Evolutionary conservation across 768 basidiomycete species (phyloP).

Genomic region (Suillus paluster): DNA sequence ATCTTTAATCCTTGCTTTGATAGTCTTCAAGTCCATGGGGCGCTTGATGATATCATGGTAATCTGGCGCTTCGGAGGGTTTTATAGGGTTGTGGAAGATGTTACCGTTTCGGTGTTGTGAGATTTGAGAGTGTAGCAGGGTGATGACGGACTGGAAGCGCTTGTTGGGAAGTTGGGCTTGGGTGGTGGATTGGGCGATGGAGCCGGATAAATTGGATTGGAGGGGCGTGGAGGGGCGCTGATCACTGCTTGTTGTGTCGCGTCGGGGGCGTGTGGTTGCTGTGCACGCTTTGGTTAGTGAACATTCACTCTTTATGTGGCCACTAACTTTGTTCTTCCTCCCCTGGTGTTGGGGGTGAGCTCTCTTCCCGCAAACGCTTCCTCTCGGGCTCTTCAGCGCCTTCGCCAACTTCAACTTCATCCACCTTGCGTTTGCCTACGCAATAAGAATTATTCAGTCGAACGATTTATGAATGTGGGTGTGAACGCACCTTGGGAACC

Average conservation of each 20-base stretch:
- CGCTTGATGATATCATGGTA: slow-evolving; percentile 91
- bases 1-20: slow-evolving; percentile 85
- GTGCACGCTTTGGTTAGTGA: neutral
- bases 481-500: neutral
- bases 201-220: neutral
- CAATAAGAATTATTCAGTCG: neutral
- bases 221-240: slow-evolving; percentile 23
- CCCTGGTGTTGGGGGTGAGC: slow-evolving; percentile 54
- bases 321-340: slow-evolving; percentile 62
- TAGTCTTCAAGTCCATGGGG: slow-evolving; percentile 96
- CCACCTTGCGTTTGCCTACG: slow-evolving; percentile 69
- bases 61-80: slow-evolving; percentile 84
- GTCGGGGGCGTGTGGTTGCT: slow-evolving; percentile 23
- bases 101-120: slow-evolving; percentile 86
- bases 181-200: neutral
- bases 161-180: slow-evolving; percentile 48
- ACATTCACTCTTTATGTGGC: neutral
- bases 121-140: slow-evolving; percentile 80
- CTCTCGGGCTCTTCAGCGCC: slow-evolving; percentile 50
- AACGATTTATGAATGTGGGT: neutral
- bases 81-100: slow-evolving; percentile 91
- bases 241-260: slow-evolving; percentile 21
- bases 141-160: slow-evolving; percentile 81
- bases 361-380: slow-evolving; percentile 69
- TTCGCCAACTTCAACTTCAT: slow-evolving; percentile 53